Conservation (phyloP, 208 protist species). For the Phytomonas sp. region DNA sequence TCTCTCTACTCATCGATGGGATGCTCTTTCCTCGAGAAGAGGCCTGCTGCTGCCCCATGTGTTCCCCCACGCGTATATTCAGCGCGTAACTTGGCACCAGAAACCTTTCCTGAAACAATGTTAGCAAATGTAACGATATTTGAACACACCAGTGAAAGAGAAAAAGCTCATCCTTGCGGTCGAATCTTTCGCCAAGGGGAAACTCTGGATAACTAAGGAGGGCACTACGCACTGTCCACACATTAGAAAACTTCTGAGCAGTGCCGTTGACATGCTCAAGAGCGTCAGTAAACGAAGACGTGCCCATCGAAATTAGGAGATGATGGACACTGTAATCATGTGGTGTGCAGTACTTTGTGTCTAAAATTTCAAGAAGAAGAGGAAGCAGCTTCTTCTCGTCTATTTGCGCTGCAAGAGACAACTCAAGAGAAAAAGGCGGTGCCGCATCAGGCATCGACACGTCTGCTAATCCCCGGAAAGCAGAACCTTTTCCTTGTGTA, state of each 20-base stretch:
- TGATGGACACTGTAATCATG: constrained; percentile 19
- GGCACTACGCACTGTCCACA: constrained; percentile 24
- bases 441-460: not conserved
- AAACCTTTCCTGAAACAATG: constrained; percentile 72
- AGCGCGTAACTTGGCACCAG: constrained; percentile 54
- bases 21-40: constrained; percentile 3
- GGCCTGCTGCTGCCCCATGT: not conserved
- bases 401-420: constrained; percentile 8
- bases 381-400: constrained; percentile 24
- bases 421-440: not conserved
- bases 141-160: constrained; percentile 79
- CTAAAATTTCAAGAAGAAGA: constrained; percentile 31
- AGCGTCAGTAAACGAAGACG: constrained; percentile 10
- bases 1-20: constrained; percentile 6
- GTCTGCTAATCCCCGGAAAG: not conserved
- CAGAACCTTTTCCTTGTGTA: not conserved
- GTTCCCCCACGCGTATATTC: constrained; percentile 30
- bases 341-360: constrained; percentile 26
- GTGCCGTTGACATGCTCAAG: constrained; percentile 12
- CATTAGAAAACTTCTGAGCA: not conserved
- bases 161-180: constrained; percentile 65
- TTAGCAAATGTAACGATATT: constrained; percentile 62
- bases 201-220: constrained; percentile 42
- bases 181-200: constrained; percentile 32
- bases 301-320: not conserved